Evolutionary conservation across 1,284 basidiomycete species (phyloP), one percentile per base, ranked within the genome.

Genomic region (Bjerkandera adusta): DNA sequence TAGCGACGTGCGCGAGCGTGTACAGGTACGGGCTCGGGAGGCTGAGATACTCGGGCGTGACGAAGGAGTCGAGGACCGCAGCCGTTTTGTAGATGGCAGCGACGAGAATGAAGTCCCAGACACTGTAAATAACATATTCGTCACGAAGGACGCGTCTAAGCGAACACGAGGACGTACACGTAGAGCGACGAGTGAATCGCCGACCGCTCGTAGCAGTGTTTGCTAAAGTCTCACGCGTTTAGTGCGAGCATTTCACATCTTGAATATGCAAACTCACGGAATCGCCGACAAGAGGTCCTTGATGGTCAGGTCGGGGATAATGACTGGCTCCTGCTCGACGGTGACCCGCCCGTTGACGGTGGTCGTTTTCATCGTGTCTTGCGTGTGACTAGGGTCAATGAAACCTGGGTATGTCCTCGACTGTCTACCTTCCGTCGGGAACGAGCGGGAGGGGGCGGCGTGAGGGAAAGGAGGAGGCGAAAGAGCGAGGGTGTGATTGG

Each of bases 171-270:
- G 21, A 69, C 77, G 53, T 59, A 89, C 87, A 97, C 73, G 67
- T 97, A 97, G 50, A 79, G 58, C n/a, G 81, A 85, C 20, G 94
- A 96, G 63, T 77, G 77, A 62, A 96, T 57, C 1, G 92, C 87
- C 1, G 92, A 96, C 54, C 97, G 89, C 73, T 97, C 78, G 71
- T 87, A 93, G 74, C 96, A 98, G 70, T 96, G 93, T 4, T 88
- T 65, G 10, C 93, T 93, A 56, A 27, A 21, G 21, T 2, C 16
- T 3, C 13, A 40, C 18, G 32, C 30, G 25, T n/a, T n/a, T n/a
- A n/a, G n/a, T n/a, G n/a, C n/a, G n/a, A n/a, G n/a, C n/a, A n/a
- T n/a, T n/a, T n/a, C n/a, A n/a, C n/a, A n/a, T n/a, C n/a, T n/a
- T n/a, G n/a, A n/a, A n/a, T n/a, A n/a, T 32, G 36, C 37, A 24